Conservation (phyloP, 768 basidiomycete species). For the Termitomyces sp. region DNA sequence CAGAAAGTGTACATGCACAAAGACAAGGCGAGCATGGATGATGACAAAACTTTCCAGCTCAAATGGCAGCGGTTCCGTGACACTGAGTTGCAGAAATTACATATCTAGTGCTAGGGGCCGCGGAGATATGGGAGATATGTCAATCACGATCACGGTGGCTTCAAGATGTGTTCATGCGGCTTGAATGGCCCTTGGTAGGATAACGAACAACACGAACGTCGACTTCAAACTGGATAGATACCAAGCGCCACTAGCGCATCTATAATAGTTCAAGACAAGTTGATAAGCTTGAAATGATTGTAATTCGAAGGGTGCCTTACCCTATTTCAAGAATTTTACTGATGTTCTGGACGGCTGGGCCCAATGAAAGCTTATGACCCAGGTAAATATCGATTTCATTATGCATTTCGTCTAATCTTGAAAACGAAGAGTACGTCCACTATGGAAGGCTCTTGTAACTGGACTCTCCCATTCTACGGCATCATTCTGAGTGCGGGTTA, state of each 20-base stretch:
- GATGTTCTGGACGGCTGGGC: not conserved
- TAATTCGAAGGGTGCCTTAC: not conserved
- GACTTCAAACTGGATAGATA: not conserved
- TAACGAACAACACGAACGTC: not conserved
- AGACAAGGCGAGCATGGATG: not conserved
- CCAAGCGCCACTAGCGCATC: slow-evolving; percentile 4
- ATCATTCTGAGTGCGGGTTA: not conserved
- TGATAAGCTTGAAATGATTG: not conserved
- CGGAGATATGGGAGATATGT: slow-evolving; percentile 1
- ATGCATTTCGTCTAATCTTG: slow-evolving; percentile 3
- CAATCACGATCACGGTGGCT: slow-evolving; percentile 4
- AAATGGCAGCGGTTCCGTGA: not conserved
- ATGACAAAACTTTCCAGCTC: not conserved
- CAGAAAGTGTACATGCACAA: not conserved
- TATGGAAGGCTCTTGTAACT: not conserved
- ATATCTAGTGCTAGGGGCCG: not conserved
- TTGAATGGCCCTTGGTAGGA: not conserved
- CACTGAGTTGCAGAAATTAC: not conserved
- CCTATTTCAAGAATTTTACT: slow-evolving; percentile 2
- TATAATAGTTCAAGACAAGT: not conserved
- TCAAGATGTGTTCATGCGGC: slow-evolving; percentile 3
- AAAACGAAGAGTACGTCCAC: not conserved
- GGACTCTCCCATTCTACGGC: not conserved
- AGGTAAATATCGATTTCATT: not conserved
- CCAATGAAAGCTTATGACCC: not conserved